Evolutionary conservation across 768 basidiomycete genomes (phyloP).

Genomic region (Collybiopsis confluens): DNA sequence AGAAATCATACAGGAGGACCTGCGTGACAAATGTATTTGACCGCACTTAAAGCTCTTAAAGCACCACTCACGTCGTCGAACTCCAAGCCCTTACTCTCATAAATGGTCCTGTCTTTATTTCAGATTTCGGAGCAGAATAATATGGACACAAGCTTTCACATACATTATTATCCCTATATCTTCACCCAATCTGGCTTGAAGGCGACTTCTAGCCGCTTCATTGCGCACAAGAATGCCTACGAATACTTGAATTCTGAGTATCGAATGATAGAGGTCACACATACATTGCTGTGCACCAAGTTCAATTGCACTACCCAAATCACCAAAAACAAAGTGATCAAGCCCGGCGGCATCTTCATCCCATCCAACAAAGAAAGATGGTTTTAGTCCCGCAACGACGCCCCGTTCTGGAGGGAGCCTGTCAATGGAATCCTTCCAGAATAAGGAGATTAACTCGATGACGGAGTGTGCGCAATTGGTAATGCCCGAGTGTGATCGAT

Average conservation of each 20-base stretch:
- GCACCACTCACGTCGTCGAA: slow-evolving; percentile 51
- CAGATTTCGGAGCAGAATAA: not conserved
- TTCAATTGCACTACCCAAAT: slow-evolving; percentile 41
- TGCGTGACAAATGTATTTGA: slow-evolving; percentile 19
- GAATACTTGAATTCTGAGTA: too few species aligned
- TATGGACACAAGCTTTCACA: not conserved
- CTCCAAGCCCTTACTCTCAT: slow-evolving; percentile 65
- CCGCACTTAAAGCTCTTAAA: not conserved
- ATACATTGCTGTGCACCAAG: slow-evolving; percentile 67
- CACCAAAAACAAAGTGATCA: slow-evolving; percentile 57
- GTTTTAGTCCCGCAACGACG: slow-evolving; percentile 47
- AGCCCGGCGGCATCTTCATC: slow-evolving; percentile 39
- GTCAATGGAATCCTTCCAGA: slow-evolving; percentile 68
- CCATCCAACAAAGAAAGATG: slow-evolving; percentile 53
- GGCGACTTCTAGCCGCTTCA: slow-evolving; percentile 40
- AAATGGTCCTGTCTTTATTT: slow-evolving; percentile 39
- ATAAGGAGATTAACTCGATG: slow-evolving; percentile 53
- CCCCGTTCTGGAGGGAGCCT: slow-evolving; percentile 51
- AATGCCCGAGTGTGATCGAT: slow-evolving; percentile 70
- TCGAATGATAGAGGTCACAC: too few species aligned
- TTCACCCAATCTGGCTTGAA: slow-evolving; percentile 50
- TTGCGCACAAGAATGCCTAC: slow-evolving; percentile 75
- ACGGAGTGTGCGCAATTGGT: slow-evolving; percentile 67
- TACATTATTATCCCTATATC: slow-evolving; percentile 55
- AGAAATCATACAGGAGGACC: slow-evolving; percentile 76